Percentiles rank a stretch among this genome's conserved stretches.
Evolutionary conservation across 208 protist genomes (phyloP).

Genomic region (Crithidia sp.): DNA sequence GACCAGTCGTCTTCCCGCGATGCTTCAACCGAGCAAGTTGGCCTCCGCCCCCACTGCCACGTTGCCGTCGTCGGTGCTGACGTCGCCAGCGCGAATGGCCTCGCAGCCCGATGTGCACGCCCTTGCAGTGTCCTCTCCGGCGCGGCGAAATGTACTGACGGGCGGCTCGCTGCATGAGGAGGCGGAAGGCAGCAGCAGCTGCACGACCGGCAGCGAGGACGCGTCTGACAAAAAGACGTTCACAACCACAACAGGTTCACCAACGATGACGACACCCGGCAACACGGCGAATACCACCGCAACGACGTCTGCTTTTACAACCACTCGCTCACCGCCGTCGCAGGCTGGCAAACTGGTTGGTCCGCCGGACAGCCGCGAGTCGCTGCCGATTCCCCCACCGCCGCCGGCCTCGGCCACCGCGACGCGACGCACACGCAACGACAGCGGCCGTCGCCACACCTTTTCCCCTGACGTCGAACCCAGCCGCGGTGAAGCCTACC

Average conservation of each 20-base stretch:
- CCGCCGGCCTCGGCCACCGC: constrained; percentile 4
- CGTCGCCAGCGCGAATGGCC: constrained; percentile 21
- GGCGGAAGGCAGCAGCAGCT: neutral
- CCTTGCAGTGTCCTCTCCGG: constrained; percentile 21
- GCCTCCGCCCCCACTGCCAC: constrained; percentile 4
- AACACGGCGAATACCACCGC: no score
- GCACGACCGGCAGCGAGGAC: neutral
- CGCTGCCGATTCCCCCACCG: neutral
- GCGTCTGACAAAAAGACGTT: neutral
- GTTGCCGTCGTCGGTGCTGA: constrained; percentile 14
- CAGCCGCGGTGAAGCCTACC: constrained; percentile 1
- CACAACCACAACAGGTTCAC: constrained; percentile 22
- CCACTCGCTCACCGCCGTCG: no score
- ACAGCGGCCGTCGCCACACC: neutral
- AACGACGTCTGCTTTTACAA: no score
- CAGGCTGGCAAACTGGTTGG: neutral
- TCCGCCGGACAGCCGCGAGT: neutral
- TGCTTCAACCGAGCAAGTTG: constrained; percentile 25
- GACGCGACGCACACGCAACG: constrained; percentile 14
- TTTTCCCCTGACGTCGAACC: constrained; percentile 5
- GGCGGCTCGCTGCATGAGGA: neutral
- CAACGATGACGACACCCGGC: neutral
- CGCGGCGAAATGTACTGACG: constrained; percentile 20
- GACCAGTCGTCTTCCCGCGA: constrained; percentile 18
- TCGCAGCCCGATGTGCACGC: constrained; percentile 22